phyloP scores from a whole-genome alignment of 331 rosid genomes.

The Malus hybrid region DNA sequence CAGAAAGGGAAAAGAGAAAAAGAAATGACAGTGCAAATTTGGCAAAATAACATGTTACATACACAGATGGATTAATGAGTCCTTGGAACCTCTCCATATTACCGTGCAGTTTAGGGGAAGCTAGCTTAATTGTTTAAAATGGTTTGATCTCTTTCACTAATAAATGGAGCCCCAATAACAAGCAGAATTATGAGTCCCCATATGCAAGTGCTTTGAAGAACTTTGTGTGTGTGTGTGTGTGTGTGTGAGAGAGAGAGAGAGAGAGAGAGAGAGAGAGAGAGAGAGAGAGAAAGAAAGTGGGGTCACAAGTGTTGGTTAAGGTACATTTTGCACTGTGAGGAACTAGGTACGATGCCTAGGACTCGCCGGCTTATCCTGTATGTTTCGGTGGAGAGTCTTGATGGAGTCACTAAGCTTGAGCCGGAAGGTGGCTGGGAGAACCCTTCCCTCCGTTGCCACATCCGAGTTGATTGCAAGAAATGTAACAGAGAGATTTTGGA shows the following conservation, averaged over 20 bases:
- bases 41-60: not conserved
- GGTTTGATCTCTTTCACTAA: not conserved
- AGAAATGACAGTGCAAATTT: not conserved
- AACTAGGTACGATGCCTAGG: not conserved
- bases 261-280: not conserved
- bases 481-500: conserved; percentile 4
- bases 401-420: no score
- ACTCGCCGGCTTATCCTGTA: not conserved
- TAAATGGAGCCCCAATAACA: not conserved
- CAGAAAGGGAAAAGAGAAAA: not conserved
- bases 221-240: not conserved
- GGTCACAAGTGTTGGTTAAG: not conserved
- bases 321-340: not conserved
- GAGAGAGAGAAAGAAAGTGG: not conserved
- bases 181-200: not conserved
- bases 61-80: not conserved
- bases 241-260: no score
- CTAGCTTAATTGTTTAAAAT: not conserved
- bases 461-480: not conserved
- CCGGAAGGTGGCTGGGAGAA: conserved; percentile 5
- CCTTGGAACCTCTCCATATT: not conserved
- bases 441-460: conserved; percentile 3
- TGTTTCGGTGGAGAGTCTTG: not conserved
- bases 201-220: not conserved
- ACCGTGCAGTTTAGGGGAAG: not conserved